These are phyloP conservation scores for Neurospora sp. DNA, from an alignment of 495 filamentous ascomycete species.

Conservation along the genomic window DNA sequence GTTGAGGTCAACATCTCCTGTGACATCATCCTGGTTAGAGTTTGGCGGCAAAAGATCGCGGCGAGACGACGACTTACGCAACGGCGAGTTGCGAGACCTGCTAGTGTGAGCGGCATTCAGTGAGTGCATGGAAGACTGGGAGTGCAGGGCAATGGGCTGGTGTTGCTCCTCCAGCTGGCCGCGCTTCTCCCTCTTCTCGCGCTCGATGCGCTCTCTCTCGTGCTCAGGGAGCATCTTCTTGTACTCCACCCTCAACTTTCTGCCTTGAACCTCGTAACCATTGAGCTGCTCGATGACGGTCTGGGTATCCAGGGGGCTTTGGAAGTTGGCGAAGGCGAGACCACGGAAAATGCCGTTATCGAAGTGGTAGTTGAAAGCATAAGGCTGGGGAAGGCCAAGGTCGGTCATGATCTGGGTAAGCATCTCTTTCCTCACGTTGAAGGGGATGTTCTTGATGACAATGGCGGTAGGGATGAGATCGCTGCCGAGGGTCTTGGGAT, in stretches of 20 bases:
- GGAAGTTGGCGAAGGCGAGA: conserved; percentile 96
- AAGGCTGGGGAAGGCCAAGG: conserved; percentile 80
- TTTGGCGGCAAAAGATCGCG: conserved; percentile 18
- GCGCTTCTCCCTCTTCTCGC: conserved; percentile 92
- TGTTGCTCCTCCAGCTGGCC: conserved; percentile 97
- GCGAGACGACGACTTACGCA: conserved; percentile 20
- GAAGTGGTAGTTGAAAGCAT: conserved; percentile 99
- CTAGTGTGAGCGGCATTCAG: conserved; percentile 45
- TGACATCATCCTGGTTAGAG: conserved; percentile 10
- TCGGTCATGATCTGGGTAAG: conserved; percentile 87
- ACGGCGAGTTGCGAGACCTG: conserved; percentile 26
- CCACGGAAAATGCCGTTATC: conserved; percentile 96
- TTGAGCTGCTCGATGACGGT: conserved; percentile 86
- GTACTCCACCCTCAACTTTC: conserved; percentile 93
- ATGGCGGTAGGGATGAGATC: conserved; percentile 97
- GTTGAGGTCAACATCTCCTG: conserved; percentile 76
- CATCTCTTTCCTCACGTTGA: conserved; percentile 95
- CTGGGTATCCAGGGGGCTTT: conserved; percentile 84
- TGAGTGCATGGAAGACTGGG: conserved; percentile 76
- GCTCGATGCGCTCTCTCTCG: conserved; percentile 90
- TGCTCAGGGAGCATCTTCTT: conserved; percentile 98
- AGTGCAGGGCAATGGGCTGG: conserved; percentile 56
- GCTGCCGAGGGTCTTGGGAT: conserved; percentile 25
- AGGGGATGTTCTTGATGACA: conserved; percentile 99
- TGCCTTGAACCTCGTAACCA: conserved; percentile 86